Conservation (phyloP, 176 grass and related monocot genomes). For the Eleusine coracana region DNA sequence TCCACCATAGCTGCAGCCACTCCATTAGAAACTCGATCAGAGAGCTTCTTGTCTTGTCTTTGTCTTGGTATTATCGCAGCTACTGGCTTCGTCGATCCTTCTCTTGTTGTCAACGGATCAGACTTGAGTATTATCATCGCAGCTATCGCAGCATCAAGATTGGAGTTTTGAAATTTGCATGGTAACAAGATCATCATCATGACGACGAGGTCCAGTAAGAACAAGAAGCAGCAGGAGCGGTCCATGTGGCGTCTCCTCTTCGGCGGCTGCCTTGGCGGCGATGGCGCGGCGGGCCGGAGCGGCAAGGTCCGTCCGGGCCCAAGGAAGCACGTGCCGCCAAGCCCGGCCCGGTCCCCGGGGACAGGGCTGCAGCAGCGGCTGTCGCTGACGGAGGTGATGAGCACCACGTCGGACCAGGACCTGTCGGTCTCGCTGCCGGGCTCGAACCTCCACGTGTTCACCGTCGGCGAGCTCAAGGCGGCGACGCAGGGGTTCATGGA, state of each 20-base stretch:
- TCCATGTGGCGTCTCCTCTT: constrained; percentile 31
- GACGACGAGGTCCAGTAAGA: constrained; percentile 13
- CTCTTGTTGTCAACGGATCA: background rate
- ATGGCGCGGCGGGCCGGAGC: background rate
- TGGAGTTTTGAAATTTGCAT: background rate
- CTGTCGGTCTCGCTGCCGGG: constrained; percentile 78
- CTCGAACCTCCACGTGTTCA: constrained; percentile 78
- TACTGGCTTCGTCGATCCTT: too few species aligned
- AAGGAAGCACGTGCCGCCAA: background rate
- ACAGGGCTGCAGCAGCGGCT: constrained; percentile 41
- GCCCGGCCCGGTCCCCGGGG: background rate
- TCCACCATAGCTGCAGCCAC: too few species aligned
- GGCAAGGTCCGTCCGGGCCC: constrained; percentile 38
- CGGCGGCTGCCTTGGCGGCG: constrained; percentile 12
- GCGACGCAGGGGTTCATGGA: constrained; percentile 62
- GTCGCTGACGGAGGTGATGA: constrained; percentile 68
- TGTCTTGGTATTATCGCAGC: too few species aligned
- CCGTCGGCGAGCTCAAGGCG: constrained; percentile 63
- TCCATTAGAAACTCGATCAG: background rate
- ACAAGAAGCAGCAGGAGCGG: background rate
- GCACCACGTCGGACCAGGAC: constrained; percentile 64
- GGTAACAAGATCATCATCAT: background rate
- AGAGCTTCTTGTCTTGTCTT: too few species aligned
- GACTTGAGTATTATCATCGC: background rate
- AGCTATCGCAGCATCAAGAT: too few species aligned